These are phyloP conservation scores for Acer negundo DNA, from an alignment of 345 rosid genomes.

Conservation along the genomic window DNA sequence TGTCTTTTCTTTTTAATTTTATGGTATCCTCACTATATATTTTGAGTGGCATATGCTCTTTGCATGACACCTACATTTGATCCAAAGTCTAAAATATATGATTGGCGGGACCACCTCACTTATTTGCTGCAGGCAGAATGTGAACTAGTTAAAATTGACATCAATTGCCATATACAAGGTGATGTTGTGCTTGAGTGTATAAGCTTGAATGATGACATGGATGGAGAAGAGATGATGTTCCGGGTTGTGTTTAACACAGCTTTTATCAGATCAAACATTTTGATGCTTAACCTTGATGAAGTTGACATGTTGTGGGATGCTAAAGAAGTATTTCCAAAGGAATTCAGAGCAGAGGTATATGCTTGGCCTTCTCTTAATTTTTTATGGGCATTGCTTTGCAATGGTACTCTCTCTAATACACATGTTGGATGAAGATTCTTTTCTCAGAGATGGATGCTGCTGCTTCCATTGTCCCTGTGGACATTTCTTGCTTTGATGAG, in stretches of 20 bases:
- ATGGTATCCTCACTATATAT: background rate
- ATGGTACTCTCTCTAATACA: constrained; percentile 26
- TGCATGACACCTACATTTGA: constrained; percentile 7
- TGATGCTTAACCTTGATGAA: constrained; percentile 92
- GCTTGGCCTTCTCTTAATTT: constrained; percentile 6
- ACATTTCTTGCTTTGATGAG: constrained; percentile 70
- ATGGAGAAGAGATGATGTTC: constrained; percentile 76
- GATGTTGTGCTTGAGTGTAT: constrained; percentile 91
- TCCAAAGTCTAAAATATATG: background rate
- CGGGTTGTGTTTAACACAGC: constrained; percentile 90
- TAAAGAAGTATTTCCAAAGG: constrained; percentile 81
- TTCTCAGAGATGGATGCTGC: constrained; percentile 94
- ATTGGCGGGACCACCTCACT: constrained; percentile 13
- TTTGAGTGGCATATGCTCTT: background rate
- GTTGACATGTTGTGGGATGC: constrained; percentile 83
- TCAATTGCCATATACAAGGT: constrained; percentile 85
- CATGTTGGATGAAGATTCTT: constrained; percentile 65
- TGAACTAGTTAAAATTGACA: constrained; percentile 82
- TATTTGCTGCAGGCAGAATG: constrained; percentile 70
- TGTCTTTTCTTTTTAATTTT: background rate
- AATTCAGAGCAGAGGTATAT: constrained; percentile 89
- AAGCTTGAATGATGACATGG: constrained; percentile 75
- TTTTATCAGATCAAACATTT: constrained; percentile 89
- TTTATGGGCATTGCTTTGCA: constrained; percentile 4
- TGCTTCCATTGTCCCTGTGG: constrained; percentile 59